phyloP scores from a whole-genome alignment of 164 flowering plant species.

The Macadamia tetraphylla region DNA sequence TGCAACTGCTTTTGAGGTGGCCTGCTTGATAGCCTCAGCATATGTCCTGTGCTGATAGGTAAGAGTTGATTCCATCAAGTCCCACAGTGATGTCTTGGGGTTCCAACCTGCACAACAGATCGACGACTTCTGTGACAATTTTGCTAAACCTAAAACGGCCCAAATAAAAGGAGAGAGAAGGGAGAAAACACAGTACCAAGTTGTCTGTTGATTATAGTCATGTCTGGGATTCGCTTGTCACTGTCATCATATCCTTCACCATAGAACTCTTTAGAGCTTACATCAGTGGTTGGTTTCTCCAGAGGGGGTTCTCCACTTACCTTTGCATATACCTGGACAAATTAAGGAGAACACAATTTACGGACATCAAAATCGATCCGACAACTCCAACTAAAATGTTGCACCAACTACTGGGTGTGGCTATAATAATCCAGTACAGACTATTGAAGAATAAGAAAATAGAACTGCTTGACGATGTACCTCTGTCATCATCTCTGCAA shows the following conservation, averaged over 20 bases:
- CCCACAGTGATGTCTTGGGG: constrained; percentile 97
- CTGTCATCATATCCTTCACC: constrained; percentile 99
- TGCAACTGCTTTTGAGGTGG: constrained; percentile 58
- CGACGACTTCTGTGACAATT: neutral
- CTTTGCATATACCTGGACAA: constrained; percentile 66
- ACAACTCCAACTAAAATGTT: neutral
- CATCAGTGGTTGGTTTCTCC: constrained; percentile 73
- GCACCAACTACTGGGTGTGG: neutral
- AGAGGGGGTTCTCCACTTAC: constrained; percentile 74
- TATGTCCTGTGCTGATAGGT: constrained; percentile 97
- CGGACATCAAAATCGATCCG: neutral
- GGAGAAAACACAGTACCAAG: constrained; percentile 50
- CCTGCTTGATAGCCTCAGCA: constrained; percentile 79
- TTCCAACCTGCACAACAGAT: constrained; percentile 62
- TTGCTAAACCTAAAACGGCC: no score
- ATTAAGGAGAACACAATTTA: neutral
- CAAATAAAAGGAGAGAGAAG: neutral
- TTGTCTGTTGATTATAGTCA: constrained; percentile 90
- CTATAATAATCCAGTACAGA: no score
- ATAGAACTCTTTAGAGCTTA: constrained; percentile 91
- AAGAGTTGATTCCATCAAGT: constrained; percentile 88
- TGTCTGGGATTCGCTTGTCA: constrained; percentile 91
- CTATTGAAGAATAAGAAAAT: neutral
- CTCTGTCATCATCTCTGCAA: constrained; percentile 28
- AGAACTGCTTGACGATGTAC: constrained; percentile 2